Base-by-base conservation (phyloP, 495 filamentous ascomycete species). In the Poronia punctata region DNA sequence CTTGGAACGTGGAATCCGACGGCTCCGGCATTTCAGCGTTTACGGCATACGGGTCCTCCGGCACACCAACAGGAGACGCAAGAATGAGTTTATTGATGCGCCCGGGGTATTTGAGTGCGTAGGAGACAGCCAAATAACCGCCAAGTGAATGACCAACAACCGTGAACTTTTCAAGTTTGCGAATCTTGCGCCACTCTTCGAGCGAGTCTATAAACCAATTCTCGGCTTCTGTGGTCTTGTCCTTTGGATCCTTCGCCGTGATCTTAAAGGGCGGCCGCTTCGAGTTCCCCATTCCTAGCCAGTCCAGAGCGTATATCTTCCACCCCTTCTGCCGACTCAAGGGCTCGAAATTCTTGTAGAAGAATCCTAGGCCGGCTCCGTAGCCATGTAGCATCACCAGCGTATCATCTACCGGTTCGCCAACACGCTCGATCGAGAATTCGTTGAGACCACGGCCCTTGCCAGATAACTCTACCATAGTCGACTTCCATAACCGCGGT, bases 311-410 rank as follows among this genome's bases (percentile, higher is more conserved):
- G 57, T 86, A 95, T 14, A 98, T 62, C 55, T 84, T 87, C 90
- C 90, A 95, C 11, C 88, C 87, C 37, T 71, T 66, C 3, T 76
- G 59, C 8, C 88, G 78, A 40, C 76, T 87, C 26, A 98, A 62
- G 4, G 79, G 78, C 56, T 97, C 92, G 40, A 94, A 97, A 54
- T 97, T 97, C 60, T 88, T 86, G 67, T 97, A 98, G 68, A 95
- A 98, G 57, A 97, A 97, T 4, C 87, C 92, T 3, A 98, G 67
- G 0, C 92, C 92, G 1, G 92, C 92, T 26, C 93, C 93, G 61
- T 97, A 97, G 25, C 92, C 92, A 56, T 98, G 92, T 9, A 98
- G 69, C 82, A 98, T 95, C 15, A 98, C 89, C n/a, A 98, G 69
- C 41, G 89, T 88, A 46, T 79, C 63, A 35, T 89, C 78, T 8